Evolutionary conservation across 164 flowering plant genomes (phyloP).

Genomic region (Malania oleifera): DNA sequence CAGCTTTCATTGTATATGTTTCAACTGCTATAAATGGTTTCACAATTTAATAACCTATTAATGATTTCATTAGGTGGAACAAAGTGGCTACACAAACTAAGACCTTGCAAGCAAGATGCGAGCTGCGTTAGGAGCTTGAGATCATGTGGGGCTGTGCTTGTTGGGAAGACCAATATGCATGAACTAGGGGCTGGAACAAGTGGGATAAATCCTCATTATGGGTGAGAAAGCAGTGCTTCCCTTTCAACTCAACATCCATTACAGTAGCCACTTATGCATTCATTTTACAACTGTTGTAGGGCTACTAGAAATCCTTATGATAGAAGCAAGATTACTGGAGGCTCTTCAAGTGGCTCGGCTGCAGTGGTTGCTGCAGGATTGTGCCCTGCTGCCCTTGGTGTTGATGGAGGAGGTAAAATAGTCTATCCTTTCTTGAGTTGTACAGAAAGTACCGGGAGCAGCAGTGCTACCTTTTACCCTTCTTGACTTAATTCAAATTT

Average conservation of each 20-base stretch:
- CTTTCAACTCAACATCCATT: background rate
- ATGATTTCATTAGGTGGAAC: constrained; percentile 64
- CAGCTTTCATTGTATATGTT: background rate
- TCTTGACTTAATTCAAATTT: too few relatives aligned
- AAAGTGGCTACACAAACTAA: constrained; percentile 77
- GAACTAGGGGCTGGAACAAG: constrained; percentile 93
- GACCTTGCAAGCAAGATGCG: constrained; percentile 71
- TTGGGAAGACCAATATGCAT: constrained; percentile 97
- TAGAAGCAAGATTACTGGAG: constrained; percentile 57
- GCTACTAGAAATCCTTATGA: constrained; percentile 77
- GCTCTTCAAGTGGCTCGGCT: constrained; percentile 98
- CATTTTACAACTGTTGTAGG: constrained; percentile 28
- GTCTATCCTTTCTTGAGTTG: too few relatives aligned
- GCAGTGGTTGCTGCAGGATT: constrained; percentile 89
- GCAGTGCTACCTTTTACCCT: too few relatives aligned
- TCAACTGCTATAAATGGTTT: too few relatives aligned
- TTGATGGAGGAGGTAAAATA: constrained; percentile 88
- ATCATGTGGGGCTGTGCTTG: constrained; percentile 77
- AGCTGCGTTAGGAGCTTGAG: constrained; percentile 65
- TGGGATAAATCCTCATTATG: constrained; percentile 96
- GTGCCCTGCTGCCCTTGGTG: constrained; percentile 94
- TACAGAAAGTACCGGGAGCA: too few relatives aligned
- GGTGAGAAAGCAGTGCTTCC: constrained; percentile 34
- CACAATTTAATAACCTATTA: background rate
- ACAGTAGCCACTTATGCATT: too few relatives aligned